Evolutionary conservation across 208 protist species (phyloP).

Genomic region (Trypanosoma avium): DNA sequence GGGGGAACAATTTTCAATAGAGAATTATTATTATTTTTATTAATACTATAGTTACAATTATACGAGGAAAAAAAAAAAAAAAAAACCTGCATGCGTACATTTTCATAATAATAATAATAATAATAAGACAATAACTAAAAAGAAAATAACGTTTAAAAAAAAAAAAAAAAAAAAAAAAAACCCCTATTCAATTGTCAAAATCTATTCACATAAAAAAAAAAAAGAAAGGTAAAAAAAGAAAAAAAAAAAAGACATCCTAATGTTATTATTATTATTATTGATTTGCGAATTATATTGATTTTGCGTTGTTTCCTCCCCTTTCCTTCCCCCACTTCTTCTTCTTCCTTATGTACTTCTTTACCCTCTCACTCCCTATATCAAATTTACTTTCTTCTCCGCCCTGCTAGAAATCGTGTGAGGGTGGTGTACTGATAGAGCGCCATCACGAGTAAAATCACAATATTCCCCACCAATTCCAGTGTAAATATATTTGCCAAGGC

Average conservation of each 20-base stretch:
- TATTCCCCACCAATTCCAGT: constrained; percentile 44
- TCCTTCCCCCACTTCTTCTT: background rate
- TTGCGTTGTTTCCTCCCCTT: too few relatives aligned
- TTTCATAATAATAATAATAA: too few relatives aligned
- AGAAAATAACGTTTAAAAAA: background rate
- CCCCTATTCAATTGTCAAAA: background rate
- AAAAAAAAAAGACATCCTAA: background rate
- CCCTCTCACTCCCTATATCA: background rate
- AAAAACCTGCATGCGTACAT: too few relatives aligned
- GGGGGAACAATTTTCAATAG: too few relatives aligned
- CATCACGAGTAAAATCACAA: constrained; percentile 54
- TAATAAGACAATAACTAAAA: too few relatives aligned
- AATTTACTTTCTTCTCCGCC: background rate
- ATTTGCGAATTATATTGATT: background rate
- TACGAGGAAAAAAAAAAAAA: too few relatives aligned
- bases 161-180: background rate
- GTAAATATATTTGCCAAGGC: constrained; percentile 43
- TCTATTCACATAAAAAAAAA: background rate
- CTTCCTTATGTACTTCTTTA: background rate
- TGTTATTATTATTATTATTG: background rate
- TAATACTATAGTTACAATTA: too few relatives aligned
- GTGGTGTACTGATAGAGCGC: constrained; percentile 49
- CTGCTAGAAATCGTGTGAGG: constrained; percentile 54
- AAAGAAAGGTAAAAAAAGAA: background rate
- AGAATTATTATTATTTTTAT: too few relatives aligned